Evolutionary conservation across 805 yeast genomes (phyloP).

Genomic region (Monosporozyma aerobia): DNA sequence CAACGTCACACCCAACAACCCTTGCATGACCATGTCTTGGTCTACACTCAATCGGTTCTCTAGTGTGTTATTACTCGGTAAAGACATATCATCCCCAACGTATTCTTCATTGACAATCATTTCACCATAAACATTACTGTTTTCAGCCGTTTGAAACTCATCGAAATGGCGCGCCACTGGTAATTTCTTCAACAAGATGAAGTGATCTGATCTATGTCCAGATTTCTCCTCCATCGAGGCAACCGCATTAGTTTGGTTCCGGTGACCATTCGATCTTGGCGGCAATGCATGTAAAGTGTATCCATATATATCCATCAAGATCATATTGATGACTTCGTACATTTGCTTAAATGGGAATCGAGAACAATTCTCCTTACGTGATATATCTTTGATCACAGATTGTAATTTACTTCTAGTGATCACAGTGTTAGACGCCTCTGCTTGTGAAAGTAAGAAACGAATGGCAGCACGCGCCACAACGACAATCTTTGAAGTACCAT

Average conservation of each 20-base stretch:
- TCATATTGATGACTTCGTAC: slow-evolving; percentile 11
- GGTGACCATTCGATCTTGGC: slow-evolving; percentile 5
- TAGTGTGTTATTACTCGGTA: slow-evolving; percentile 7
- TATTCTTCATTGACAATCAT: slow-evolving; percentile 14
- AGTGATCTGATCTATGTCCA: slow-evolving; percentile 13
- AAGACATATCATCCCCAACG: slow-evolving; percentile 13
- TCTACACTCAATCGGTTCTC: slow-evolving; percentile 14
- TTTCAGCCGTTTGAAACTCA: slow-evolving; percentile 12
- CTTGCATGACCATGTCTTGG: slow-evolving; percentile 17
- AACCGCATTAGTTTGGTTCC: background rate
- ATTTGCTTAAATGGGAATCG: slow-evolving; percentile 9
- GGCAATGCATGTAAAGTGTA: slow-evolving; percentile 17
- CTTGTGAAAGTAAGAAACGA: slow-evolving; percentile 17
- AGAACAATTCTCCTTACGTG: slow-evolving; percentile 13
- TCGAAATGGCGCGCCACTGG: slow-evolving; percentile 8
- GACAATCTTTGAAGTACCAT: slow-evolving; percentile 4
- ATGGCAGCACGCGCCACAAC: slow-evolving; percentile 17
- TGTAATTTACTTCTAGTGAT: slow-evolving; percentile 15
- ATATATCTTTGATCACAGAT: slow-evolving; percentile 13
- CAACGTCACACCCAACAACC: slow-evolving; percentile 15
- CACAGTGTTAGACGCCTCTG: slow-evolving; percentile 20
- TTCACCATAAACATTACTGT: slow-evolving; percentile 8
- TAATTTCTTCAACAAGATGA: slow-evolving; percentile 18
- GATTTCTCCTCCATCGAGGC: background rate
- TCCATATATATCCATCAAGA: slow-evolving; percentile 23